Percentiles rank a stretch among this genome's conserved stretches.
Conservation (phyloP, 2,329 filamentous ascomycete genomes). For the Neopestalotiopsis clavispora region DNA sequence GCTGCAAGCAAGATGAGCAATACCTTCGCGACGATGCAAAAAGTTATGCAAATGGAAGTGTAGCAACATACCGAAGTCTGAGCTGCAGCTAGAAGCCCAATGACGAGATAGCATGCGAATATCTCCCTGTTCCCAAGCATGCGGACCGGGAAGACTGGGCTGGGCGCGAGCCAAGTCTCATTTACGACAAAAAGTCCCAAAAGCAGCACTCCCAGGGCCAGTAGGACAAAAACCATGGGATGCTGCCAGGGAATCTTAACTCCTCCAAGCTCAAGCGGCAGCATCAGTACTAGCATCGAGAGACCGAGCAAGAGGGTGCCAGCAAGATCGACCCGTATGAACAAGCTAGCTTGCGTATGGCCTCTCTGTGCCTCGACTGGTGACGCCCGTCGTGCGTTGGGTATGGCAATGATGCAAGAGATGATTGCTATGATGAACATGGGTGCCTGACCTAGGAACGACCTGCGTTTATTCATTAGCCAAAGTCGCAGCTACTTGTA, state of each 20-base stretch:
- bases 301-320: constrained; percentile 17
- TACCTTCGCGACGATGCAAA: background rate
- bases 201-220: background rate
- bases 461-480: constrained; percentile 61
- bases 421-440: constrained; percentile 54
- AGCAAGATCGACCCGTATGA: constrained; percentile 20
- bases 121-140: constrained; percentile 44
- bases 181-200: constrained; percentile 19
- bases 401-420: constrained; percentile 41
- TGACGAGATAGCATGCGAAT: constrained; percentile 42
- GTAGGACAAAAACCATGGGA: constrained; percentile 11
- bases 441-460: constrained; percentile 62
- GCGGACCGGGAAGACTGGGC: constrained; percentile 48
- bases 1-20: constrained; percentile 26
- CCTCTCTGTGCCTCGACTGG: background rate
- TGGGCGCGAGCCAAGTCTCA: constrained; percentile 39
- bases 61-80: constrained; percentile 21
- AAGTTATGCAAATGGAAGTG: background rate
- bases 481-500: no score
- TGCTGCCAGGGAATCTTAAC: constrained; percentile 20
- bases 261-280: constrained; percentile 21
- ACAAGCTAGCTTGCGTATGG: background rate
- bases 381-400: constrained; percentile 23
- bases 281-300: constrained; percentile 19
- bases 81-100: constrained; percentile 29